phyloP scores from a whole-genome alignment of 1,284 basidiomycete species.

The Thecaphora frezii region DNA sequence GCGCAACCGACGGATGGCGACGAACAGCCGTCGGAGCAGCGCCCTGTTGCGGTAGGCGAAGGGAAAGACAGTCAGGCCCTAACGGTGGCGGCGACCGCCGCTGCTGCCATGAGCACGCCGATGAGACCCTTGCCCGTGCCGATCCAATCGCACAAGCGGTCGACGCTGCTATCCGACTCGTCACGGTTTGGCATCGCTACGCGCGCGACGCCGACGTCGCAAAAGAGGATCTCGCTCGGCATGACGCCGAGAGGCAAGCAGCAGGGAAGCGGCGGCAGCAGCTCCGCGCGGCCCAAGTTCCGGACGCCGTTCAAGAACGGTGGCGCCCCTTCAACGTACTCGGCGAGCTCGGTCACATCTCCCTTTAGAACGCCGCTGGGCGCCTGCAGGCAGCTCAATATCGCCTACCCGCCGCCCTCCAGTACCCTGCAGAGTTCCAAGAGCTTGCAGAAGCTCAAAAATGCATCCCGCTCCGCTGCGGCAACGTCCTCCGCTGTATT shows the following conservation, averaged over 20 bases:
- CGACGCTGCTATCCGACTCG: background rate
- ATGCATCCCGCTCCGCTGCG: background rate
- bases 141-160: background rate
- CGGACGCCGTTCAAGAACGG: slow-evolving; percentile 44
- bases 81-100: background rate
- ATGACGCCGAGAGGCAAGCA: slow-evolving; percentile 23
- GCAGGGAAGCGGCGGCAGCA: slow-evolving; percentile 6
- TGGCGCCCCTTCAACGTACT: background rate
- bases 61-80: too few relatives aligned
- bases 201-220: slow-evolving; percentile 13
- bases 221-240: slow-evolving; percentile 32
- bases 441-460: background rate
- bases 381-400: background rate
- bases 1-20: too few relatives aligned
- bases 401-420: background rate
- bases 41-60: too few relatives aligned
- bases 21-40: too few relatives aligned
- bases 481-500: slow-evolving; percentile 15
- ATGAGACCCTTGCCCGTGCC: background rate
- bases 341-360: background rate
- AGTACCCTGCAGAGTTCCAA: background rate
- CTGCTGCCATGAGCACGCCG: background rate
- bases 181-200: background rate
- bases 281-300: slow-evolving; percentile 20
- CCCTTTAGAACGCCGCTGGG: background rate